Evolutionary conservation across 2,329 filamentous ascomycete genomes (phyloP).

Genomic region (Penicillium capsulatum): DNA sequence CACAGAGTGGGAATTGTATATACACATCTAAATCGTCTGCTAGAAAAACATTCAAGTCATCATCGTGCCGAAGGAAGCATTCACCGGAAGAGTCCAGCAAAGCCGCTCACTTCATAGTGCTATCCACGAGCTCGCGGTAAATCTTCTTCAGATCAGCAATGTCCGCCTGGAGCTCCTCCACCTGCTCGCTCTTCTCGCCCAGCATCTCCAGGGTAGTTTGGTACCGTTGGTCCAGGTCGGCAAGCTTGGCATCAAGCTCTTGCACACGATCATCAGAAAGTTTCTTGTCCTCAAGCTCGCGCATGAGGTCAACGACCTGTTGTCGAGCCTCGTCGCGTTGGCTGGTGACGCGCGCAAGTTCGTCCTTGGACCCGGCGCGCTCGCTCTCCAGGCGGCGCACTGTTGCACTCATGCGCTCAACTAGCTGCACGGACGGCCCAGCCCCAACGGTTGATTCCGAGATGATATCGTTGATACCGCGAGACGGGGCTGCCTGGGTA

Average conservation of each 20-base stretch:
- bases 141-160: conserved; percentile 92
- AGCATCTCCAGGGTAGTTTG: conserved; percentile 90
- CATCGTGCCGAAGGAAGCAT: too few relatives aligned
- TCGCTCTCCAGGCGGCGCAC: conserved; percentile 88
- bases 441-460: conserved; percentile 86
- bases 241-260: conserved; percentile 64
- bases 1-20: too few relatives aligned
- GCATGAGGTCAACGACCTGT: conserved; percentile 87
- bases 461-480: conserved; percentile 75
- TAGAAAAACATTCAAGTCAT: background rate
- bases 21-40: conserved; percentile 37
- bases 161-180: conserved; percentile 85
- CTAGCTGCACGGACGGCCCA: conserved; percentile 87
- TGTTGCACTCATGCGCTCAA: conserved; percentile 91
- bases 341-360: conserved; percentile 70
- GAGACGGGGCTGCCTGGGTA: conserved; percentile 38
- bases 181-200: conserved; percentile 92
- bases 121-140: conserved; percentile 87
- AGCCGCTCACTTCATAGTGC: conserved; percentile 62
- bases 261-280: conserved; percentile 57
- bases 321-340: conserved; percentile 89
- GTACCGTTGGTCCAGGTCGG: conserved; percentile 69
- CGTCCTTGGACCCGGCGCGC: conserved; percentile 82
- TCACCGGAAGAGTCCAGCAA: background rate
- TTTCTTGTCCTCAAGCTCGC: conserved; percentile 71